A percentile compares a stretch with the other conserved stretches of the same genome.
phyloP scores from a whole-genome alignment of 768 basidiomycete genomes.

The Fibroporia radiculosa region DNA sequence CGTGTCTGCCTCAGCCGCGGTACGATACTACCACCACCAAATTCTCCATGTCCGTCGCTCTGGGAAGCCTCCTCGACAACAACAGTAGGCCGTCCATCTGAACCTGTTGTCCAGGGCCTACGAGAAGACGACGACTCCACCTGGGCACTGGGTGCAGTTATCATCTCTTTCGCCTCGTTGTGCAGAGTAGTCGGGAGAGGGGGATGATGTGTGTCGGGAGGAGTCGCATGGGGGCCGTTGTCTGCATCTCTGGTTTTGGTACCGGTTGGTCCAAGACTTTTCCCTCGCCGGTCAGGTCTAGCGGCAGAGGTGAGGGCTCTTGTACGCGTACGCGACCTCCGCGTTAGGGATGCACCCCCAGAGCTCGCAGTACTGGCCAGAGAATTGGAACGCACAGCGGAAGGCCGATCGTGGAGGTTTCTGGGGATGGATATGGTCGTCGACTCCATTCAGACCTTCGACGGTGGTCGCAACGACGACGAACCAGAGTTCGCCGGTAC shows the following conservation, averaged over 20 bases:
- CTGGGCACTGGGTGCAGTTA: background rate
- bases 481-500: constrained; percentile 4
- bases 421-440: constrained; percentile 19
- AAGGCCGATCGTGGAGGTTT: constrained; percentile 7
- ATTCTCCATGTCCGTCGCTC: constrained; percentile 1
- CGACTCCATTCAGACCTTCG: constrained; percentile 22
- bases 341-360: constrained; percentile 20
- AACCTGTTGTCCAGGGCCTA: background rate
- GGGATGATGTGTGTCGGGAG: constrained; percentile 10
- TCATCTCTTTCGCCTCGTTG: constrained; percentile 14
- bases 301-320: constrained; percentile 18
- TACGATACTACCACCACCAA: constrained; percentile 3
- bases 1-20: constrained; percentile 11
- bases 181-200: constrained; percentile 11
- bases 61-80: background rate
- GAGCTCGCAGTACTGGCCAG: constrained; percentile 19
- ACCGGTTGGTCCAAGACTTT: constrained; percentile 15
- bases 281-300: constrained; percentile 14
- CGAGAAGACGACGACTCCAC: background rate
- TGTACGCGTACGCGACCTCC: constrained; percentile 24
- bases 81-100: background rate
- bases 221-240: constrained; percentile 7
- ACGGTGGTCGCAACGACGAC: constrained; percentile 20
- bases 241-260: constrained; percentile 9
- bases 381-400: constrained; percentile 24